phyloP scores from a whole-genome alignment of 1,284 basidiomycete species.

The Ustilago xerochloae region DNA sequence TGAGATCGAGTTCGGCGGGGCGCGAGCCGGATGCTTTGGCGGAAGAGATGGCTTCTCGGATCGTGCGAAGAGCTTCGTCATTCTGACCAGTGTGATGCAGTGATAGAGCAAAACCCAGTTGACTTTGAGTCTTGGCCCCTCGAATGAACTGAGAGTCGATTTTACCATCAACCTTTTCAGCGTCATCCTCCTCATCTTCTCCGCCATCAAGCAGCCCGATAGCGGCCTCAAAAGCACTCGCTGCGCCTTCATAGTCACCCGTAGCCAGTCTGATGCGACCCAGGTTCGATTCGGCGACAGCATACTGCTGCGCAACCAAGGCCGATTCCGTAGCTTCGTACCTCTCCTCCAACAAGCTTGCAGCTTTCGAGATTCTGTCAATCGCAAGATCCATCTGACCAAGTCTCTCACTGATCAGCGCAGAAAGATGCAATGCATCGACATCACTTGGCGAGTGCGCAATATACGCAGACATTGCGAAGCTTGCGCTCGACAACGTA shows the following conservation, averaged over 20 bases:
- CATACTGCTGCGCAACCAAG: constrained; percentile 80
- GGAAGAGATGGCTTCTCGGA: constrained; percentile 16
- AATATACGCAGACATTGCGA: constrained; percentile 82
- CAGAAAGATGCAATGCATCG: constrained; percentile 84
- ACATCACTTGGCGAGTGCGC: constrained; percentile 78
- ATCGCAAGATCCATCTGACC: constrained; percentile 77
- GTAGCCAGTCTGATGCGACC: constrained; percentile 80
- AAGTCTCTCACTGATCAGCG: constrained; percentile 85
- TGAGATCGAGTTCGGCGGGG: constrained; percentile 5
- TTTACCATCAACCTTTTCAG: constrained; percentile 8
- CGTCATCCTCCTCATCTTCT: constrained; percentile 66
- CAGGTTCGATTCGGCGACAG: constrained; percentile 83
- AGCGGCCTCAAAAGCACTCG: constrained; percentile 79
- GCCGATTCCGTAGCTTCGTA: constrained; percentile 89
- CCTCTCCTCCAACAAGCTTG: constrained; percentile 80
- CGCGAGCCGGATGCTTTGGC: neutral
- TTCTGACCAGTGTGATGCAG: constrained; percentile 16
- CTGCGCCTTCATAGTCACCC: constrained; percentile 74
- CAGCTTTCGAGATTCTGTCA: constrained; percentile 76
- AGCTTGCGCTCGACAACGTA: constrained; percentile 73
- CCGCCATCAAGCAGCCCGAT: constrained; percentile 76
- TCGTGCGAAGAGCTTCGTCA: constrained; percentile 6
- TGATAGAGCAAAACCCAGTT: constrained; percentile 35
- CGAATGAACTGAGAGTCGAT: neutral
- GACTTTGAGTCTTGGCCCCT: constrained; percentile 14